Conservation (phyloP, 2,329 filamentous ascomycete species). For the Cytospora piceae region DNA sequence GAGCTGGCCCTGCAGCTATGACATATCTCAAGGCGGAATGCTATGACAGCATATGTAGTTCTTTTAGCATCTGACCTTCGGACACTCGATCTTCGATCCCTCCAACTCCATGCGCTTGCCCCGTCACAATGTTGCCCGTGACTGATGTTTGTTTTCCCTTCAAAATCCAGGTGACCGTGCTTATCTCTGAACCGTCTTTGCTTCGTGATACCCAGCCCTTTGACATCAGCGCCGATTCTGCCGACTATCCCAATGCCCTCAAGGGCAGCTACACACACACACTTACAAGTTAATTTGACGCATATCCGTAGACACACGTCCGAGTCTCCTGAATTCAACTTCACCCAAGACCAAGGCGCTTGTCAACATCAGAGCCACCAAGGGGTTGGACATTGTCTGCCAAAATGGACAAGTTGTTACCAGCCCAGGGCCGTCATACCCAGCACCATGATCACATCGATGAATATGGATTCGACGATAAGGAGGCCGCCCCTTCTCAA, state of each 20-base stretch:
- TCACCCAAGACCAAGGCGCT: not conserved
- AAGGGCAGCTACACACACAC: not conserved
- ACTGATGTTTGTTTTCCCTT: not conserved
- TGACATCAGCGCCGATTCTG: not conserved
- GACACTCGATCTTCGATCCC: not conserved
- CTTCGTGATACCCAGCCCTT: not conserved
- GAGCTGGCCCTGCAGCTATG: conserved; percentile 4
- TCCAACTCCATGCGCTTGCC: not conserved
- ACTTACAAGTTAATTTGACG: not conserved
- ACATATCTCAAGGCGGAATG: not conserved
- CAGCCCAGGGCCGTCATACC: not conserved
- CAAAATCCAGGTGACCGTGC: not conserved
- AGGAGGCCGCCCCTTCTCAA: conserved; percentile 1
- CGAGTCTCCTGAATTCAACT: not conserved
- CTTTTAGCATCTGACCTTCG: not conserved
- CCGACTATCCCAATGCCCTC: not conserved
- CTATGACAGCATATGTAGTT: not conserved
- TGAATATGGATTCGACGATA: not conserved
- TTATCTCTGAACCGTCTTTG: not conserved
- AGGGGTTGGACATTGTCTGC: not conserved
- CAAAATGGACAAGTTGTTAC: not conserved
- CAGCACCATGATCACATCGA: not conserved
- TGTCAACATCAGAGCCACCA: not conserved
- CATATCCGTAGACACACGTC: not conserved
- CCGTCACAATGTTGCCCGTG: not conserved